Base-by-base conservation (phyloP, 495 filamentous ascomycete species). In the Echria macrotheca region DNA sequence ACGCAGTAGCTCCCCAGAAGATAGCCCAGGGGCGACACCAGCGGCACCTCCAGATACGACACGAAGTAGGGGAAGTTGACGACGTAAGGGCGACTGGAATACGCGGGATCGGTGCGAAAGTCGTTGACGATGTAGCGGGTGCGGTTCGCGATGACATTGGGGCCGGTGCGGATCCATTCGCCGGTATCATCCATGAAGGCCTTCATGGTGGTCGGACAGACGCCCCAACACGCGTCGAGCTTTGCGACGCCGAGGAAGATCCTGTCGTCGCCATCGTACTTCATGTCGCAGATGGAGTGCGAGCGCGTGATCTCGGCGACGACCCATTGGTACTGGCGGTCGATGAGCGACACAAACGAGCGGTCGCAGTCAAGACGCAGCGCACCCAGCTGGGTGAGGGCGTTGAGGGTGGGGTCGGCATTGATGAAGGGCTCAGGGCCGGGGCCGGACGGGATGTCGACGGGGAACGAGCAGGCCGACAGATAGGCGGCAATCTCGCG, bases 341-440 rank as follows among this genome's bases (percentile, higher is more conserved):
- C 62, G 48, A 69, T 59, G n/a, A 76, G 58, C 11, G 64, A 67
- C 4, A 76, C 56, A 17, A 74, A 57, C 6, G 59, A 64, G 7
- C 71, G 59, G 24, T 63, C 60, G 28, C 56, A 60, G 42, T 64
- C 47, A 31, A 74, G 55, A 1, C 69, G 64, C 14, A 69, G 55
- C 17, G 66, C 64, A 18, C 64, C 70, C 7, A 74, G 61, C 40
- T 76, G 71, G 5, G 63, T 63, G 47, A 72, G 71, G 12, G 70
- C 68, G 9, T 69, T 71, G 12, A 76, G 59, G 10, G 54, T 58
- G n/a, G 65, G 57, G 51, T 75, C 72, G 10, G 44, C n/a, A 21
- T 54, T 57, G 39, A 59, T 17, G 25, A 44, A 21, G 11, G 49
- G 32, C 18, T 35, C 44, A 6, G 39, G 23, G 2, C 32, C 26